Conservation (phyloP, 2,329 filamentous ascomycete species). For the Sarocladium brachiariae region DNA sequence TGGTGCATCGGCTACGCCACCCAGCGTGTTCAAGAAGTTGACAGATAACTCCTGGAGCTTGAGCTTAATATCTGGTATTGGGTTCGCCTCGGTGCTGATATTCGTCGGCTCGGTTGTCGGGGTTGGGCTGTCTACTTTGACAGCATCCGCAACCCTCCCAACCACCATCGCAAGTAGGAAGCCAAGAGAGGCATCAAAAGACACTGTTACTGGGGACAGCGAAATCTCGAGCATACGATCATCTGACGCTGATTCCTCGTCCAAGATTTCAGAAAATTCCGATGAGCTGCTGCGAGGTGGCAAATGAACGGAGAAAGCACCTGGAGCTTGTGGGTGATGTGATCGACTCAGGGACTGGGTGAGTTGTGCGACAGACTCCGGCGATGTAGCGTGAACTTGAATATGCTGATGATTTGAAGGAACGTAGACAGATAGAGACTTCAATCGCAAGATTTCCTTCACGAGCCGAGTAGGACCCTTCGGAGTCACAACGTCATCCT, state of each 20-base stretch:
- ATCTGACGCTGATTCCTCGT: neutral
- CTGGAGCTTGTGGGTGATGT: conserved; percentile 47
- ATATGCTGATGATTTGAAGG: conserved; percentile 43
- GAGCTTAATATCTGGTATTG: conserved; percentile 26
- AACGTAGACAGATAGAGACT: conserved; percentile 46
- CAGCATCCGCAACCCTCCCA: conserved; percentile 39
- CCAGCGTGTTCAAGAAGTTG: conserved; percentile 48
- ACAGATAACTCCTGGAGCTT: conserved; percentile 44
- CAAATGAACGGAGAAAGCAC: conserved; percentile 50
- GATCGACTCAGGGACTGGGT: conserved; percentile 29
- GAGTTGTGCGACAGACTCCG: conserved; percentile 22
- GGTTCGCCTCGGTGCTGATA: neutral
- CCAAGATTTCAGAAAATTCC: conserved; percentile 4
- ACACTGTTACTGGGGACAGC: conserved; percentile 44
- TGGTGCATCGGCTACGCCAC: conserved; percentile 44
- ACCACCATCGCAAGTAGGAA: conserved; percentile 47
- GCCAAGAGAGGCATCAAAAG: conserved; percentile 50
- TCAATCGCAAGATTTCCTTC: conserved; percentile 46
- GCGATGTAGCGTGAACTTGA: conserved; percentile 24
- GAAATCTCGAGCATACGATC: conserved; percentile 38
- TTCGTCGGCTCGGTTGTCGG: neutral
- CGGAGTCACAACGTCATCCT: conserved; percentile 41
- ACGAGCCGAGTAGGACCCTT: conserved; percentile 47
- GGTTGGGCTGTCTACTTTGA: conserved; percentile 22
- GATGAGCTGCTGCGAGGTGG: neutral